Evolutionary conservation across 1,139 yeast genomes (phyloP).

Genomic region (Yamadazyma epiphylla): DNA sequence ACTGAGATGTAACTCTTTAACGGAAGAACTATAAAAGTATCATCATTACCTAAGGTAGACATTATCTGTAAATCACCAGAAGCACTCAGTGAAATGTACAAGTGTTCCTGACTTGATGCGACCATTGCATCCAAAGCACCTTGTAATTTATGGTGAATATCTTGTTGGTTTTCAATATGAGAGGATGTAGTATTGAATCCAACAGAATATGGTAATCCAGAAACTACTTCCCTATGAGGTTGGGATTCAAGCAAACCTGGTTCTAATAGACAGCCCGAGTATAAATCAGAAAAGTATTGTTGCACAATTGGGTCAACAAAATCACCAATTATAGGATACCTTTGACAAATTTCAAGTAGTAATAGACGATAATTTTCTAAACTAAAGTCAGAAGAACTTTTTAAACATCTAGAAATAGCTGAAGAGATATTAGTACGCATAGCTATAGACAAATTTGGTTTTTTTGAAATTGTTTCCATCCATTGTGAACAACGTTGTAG

Average conservation of each 20-base stretch:
- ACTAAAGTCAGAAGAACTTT: no score
- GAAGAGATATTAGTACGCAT: no score
- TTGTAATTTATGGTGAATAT: constrained; percentile 24
- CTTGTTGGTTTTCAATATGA: constrained; percentile 15
- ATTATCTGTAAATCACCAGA: constrained; percentile 42
- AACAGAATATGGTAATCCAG: constrained; percentile 43
- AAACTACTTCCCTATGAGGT: constrained; percentile 41
- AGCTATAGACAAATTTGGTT: no score
- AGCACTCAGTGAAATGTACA: constrained; percentile 41
- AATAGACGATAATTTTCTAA: no score
- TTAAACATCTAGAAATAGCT: no score
- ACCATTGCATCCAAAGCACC: constrained; percentile 39
- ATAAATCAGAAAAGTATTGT: constrained; percentile 44
- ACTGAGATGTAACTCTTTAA: no score
- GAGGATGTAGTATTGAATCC: constrained; percentile 33
- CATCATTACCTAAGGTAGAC: constrained; percentile 43
- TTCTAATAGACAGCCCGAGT: constrained; percentile 34
- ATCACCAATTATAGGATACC: constrained; percentile 38
- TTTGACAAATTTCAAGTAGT: constrained; percentile 26
- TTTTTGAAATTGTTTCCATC: constrained; percentile 19
- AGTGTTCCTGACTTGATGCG: constrained; percentile 38
- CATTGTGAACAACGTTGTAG: constrained; percentile 40
- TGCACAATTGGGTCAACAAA: constrained; percentile 44
- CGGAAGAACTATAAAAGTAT: constrained; percentile 41
- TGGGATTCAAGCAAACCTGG: constrained; percentile 40